Conservation (phyloP, 78 protist genomes). For the Emiliania huxleyi region DNA sequence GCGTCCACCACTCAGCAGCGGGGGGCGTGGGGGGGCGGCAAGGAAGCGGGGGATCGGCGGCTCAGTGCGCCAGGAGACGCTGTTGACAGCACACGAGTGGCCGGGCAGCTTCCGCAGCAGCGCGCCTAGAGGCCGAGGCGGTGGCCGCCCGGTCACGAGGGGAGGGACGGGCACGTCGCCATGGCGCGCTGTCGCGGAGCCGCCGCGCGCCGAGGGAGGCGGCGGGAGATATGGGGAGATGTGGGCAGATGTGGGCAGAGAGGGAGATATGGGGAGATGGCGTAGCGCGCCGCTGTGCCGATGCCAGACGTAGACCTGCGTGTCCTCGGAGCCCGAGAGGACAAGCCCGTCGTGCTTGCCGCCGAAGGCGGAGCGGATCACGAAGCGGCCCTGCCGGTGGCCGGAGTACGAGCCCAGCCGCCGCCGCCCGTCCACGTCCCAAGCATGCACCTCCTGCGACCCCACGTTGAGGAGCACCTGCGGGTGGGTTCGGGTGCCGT, state of each 20-base stretch:
- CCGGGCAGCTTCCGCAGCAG: slow-evolving; percentile 67
- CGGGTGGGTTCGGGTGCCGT: not conserved
- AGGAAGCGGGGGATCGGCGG: too few species aligned
- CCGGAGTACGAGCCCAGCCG: slow-evolving; percentile 71
- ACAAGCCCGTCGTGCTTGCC: slow-evolving; percentile 69
- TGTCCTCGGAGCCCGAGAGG: slow-evolving; percentile 48
- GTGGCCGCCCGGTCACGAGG: not conserved
- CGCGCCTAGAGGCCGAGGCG: not conserved
- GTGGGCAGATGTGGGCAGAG: not conserved
- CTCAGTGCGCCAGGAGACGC: slow-evolving; percentile 68
- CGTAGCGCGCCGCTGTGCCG: slow-evolving; percentile 57
- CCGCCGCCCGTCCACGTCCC: slow-evolving; percentile 61
- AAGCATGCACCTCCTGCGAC: slow-evolving; percentile 67
- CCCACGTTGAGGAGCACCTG: not conserved
- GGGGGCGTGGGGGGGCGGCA: too few species aligned
- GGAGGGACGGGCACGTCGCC: not conserved
- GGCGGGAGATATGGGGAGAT: not conserved
- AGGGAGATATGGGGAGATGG: not conserved
- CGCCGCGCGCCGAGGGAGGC: too few species aligned
- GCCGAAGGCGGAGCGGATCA: slow-evolving; percentile 75
- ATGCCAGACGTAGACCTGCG: slow-evolving; percentile 71
- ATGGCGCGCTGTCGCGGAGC: too few species aligned
- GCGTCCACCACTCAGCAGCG: too few species aligned
- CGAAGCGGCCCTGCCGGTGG: slow-evolving; percentile 60
- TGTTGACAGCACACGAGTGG: slow-evolving; percentile 72